Base-by-base conservation (phyloP, 176 grass and related monocot genomes). In the Eragrostis nindensis region DNA sequence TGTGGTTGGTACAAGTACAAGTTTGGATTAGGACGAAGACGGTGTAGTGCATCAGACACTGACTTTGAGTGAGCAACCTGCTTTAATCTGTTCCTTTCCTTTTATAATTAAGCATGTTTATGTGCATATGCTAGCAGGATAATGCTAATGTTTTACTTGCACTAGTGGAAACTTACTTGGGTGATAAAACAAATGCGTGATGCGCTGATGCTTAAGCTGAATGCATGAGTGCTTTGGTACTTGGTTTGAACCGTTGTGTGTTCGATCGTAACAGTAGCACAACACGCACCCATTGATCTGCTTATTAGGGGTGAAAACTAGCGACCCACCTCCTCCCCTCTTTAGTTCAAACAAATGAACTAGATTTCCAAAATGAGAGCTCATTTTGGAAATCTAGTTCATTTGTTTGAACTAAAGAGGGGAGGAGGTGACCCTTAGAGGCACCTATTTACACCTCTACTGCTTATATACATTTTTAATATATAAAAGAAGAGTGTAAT, bases 21-120 rank as follows among this genome's bases (percentile, higher is more conserved):
- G 64, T 66, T 26, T 4, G 62, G 86, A 88, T 84, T 80, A 80
- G 81, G 70, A 88, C 41, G 81, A 56, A 56, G 52, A 80, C 71
- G 26, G 69, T 83, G 43, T 80, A 75, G 86, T 88, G 86, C 81
- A 75, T 69, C 75, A 47, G 10, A 84, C 86, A 88, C 86, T 88
- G 70, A 84, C 74, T 44, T n/a, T 32, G 53, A 60, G 11, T 24
- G 32, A 36, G 32, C 52, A 17, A 54, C 18, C 52, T 54, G 52
- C 52, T 54, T 54, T 84, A 30, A 60, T 79, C 69, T 74, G 75
- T 42, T 68, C 75, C 43, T 69, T 79, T 68, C 30, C 17, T 61
- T 83, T 75, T 66, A 30, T n/a, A n/a, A n/a, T n/a, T 40, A 39
- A 57, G 43, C 38, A 59, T 48, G 27, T 70, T 30, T 76, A 38